Conservation (phyloP, 2,329 filamentous ascomycete genomes). For the Tolypocladium nubicola region DNA sequence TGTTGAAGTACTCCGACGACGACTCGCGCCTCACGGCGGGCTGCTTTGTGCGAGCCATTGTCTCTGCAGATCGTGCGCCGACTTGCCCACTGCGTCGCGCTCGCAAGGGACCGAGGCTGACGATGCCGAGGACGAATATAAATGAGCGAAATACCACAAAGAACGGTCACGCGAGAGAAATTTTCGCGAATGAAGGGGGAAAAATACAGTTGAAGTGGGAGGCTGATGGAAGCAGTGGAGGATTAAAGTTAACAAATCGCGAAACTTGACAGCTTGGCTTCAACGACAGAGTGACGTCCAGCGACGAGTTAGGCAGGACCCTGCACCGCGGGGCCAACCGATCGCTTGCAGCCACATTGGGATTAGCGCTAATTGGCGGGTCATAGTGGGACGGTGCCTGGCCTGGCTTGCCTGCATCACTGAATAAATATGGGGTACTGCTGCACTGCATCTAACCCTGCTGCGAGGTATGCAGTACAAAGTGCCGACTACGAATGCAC, state of each 20-base stretch:
- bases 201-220: neutral
- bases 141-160: neutral
- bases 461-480: no score
- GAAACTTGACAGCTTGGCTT: constrained; percentile 4
- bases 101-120: neutral
- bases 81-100: neutral
- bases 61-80: neutral
- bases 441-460: neutral
- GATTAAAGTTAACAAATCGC: neutral
- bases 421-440: neutral
- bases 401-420: neutral
- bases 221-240: neutral
- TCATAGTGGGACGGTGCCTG: neutral
- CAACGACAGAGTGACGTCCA: neutral
- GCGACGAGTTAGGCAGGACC: neutral
- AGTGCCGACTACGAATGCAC: neutral
- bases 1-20: constrained; percentile 56
- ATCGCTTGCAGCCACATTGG: neutral
- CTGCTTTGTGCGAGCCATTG: constrained; percentile 66
- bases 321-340: neutral
- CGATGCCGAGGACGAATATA: neutral
- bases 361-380: neutral
- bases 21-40: constrained; percentile 53
- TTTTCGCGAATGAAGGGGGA: neutral
- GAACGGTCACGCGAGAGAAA: neutral